Percentiles rank a stretch among this genome's conserved stretches.
Evolutionary conservation across 352 stramenopile species (phyloP).

Genomic region (Phytophthora macrochlamydospora): DNA sequence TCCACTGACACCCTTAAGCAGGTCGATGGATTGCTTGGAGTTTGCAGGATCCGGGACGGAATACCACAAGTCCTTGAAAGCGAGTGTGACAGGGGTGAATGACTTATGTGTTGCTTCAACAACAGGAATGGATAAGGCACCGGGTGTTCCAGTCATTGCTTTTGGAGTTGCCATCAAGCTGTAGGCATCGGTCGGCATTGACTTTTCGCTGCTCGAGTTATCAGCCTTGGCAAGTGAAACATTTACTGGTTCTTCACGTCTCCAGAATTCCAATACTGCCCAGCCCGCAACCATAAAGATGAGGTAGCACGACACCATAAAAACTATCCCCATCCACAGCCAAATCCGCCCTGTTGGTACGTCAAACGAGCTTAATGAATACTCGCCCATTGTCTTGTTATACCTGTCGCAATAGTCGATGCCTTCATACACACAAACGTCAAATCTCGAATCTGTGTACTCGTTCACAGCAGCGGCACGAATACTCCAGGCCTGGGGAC

Average conservation of each 20-base stretch:
- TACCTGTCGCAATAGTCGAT: conserved; percentile 41
- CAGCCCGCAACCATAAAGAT: conserved; percentile 38
- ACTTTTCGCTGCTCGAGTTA: background rate
- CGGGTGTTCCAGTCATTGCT: background rate
- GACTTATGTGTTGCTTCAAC: conserved; percentile 49
- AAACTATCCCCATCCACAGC: no score
- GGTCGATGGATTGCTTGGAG: conserved; percentile 25
- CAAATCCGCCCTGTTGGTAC: conserved; percentile 22
- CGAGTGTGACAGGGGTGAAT: conserved; percentile 36
- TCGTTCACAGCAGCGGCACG: conserved; percentile 34
- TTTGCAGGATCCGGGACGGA: conserved; percentile 26
- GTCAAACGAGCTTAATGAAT: conserved; percentile 27
- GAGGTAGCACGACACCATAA: conserved; percentile 32
- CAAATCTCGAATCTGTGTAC: conserved; percentile 24
- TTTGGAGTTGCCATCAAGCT: conserved; percentile 9
- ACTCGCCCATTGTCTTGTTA: conserved; percentile 33
- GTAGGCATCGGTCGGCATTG: background rate
- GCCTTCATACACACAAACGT: conserved; percentile 27
- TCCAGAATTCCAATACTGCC: conserved; percentile 32
- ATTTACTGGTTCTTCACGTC: conserved; percentile 20
- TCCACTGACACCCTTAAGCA: conserved; percentile 49
- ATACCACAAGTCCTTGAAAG: conserved; percentile 48
- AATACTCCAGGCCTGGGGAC: conserved; percentile 43
- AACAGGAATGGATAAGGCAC: conserved; percentile 27
- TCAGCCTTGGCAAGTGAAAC: background rate